Evolutionary conservation across 225 moss, liverwort and hornwort species (phyloP), one percentile per base, ranked within the genome.

Genomic region (Pseudoscleropodium purum): DNA sequence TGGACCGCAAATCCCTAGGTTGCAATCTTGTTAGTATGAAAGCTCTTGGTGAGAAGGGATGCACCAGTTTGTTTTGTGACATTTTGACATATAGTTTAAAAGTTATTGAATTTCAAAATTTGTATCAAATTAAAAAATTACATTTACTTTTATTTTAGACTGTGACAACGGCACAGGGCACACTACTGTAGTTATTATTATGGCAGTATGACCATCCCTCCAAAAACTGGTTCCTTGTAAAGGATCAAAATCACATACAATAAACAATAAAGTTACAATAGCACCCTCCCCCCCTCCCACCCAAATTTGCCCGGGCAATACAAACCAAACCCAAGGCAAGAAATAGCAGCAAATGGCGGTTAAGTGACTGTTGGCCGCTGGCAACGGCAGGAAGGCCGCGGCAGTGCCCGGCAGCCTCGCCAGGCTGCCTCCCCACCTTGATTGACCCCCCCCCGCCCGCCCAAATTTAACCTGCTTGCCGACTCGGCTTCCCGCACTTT

Each of bases 401-500:
- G 65, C 76, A 76, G 75, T 23, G 74, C 29, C 85, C 43, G 81
- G 80, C 81, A 56, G 56, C 41, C 26, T 34, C 59, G 41, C 75
- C 81, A 54, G 81, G 63, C 86, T 63, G 62, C 69, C 61, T 26
- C n/a, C 30, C 17, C 5, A 66, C 82, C 86, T 86, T 76, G 68
- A 90, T 68, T 87, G 86, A 18, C 16, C 39, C 85, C 39, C 39
- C 85, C 77, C 49, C 74, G 70, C 80, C 82, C 82, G 75, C 81
- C 86, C 82, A 82, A 82, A 82, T 90, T 86, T 47, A 77, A 87
- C 90, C 31, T 24, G 9, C 41, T 27, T 81, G 89, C 89, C 81
- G 81, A 63, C 89, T 86, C 52, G 19, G 10, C 85, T 89, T 89
- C 86, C 86, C 86, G 90, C 83, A 81, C 66, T 87, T 87, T 82